phyloP scores from a whole-genome alignment of 306 rosid species.

The Begonia peltatifolia region DNA sequence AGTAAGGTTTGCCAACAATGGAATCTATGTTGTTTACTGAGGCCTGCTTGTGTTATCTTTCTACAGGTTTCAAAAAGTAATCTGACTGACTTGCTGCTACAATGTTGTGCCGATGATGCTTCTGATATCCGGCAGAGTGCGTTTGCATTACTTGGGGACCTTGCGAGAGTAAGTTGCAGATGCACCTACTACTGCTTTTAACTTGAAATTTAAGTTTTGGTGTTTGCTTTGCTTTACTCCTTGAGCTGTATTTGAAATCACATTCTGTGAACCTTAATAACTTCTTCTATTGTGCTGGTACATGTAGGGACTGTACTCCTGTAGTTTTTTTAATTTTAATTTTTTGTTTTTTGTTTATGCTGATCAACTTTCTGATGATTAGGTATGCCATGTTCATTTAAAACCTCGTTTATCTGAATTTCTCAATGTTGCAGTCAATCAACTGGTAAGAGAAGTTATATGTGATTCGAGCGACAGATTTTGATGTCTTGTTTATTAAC shows the following conservation, averaged over 20 bases:
- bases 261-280: no score
- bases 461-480: no score
- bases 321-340: no score
- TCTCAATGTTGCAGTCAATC: conserved; percentile 78
- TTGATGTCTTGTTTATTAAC: conserved; percentile 11
- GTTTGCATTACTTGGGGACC: conserved; percentile 95
- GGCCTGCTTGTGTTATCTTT: not conserved
- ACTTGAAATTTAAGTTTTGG: not conserved
- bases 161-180: conserved; percentile 74
- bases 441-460: conserved; percentile 50
- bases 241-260: no score
- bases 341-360: no score
- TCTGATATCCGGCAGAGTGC: conserved; percentile 90
- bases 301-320: no score
- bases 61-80: conserved; percentile 75
- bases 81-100: conserved; percentile 72
- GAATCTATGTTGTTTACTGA: no score
- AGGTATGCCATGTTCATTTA: conserved; percentile 84
- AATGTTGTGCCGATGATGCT: conserved; percentile 84
- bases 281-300: no score
- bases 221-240: not conserved
- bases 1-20: no score
- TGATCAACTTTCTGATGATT: conserved; percentile 9
- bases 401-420: conserved; percentile 72
- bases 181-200: no score